Evolutionary conservation across 768 basidiomycete species (phyloP), one percentile per base, ranked within the genome.

Genomic region (Candolleomyces eurysporus): DNA sequence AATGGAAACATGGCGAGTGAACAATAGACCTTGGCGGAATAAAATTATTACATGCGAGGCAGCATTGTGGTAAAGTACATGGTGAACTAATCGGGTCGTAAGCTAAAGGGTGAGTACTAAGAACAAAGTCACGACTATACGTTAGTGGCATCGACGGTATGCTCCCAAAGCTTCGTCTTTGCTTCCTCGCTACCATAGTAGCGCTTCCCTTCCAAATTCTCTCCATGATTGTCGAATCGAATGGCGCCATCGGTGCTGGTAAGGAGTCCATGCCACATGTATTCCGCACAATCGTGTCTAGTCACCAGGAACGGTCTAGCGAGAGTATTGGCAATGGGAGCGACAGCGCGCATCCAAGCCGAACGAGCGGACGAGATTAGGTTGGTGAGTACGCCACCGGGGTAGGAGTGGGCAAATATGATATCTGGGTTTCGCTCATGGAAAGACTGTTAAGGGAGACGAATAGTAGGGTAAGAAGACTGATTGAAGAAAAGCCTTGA

Each of bases 401-500:
- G 79, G 45, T 69, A 72, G 0, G 73, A 65, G 61, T 80, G 79
- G 8, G 75, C 68, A 63, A 81, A 82, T 0, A 75, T 71, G 11
- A 80, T 59, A 11, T 46, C 65, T 7, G 79, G 78, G 40, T 80
- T 64, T 10, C 66, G 72, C 4, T 65, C 64, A 0, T 76, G 68
- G 55, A 76, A 77, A 56, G 74, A 70, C 80, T 81, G 54, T 26
- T 19, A 30, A 45, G 10, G 22, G 30, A 14, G 13, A 31, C 9
- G 30, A 4, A 22, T 5, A 22, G 13, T 1, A 21, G 48, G 10
- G 40, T 16, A 43, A 43, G 31, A 52, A 65, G 63, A 10, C 48
- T 9, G 46, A 17, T 42, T 16, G 17, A 14, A 30, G 51, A 22
- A 43, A 64, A 30, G 49, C 30, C 42, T 42, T 63, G 13, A 43